phyloP scores from a whole-genome alignment of 352 stramenopile genomes.

The Poterioochromonas sp. region DNA sequence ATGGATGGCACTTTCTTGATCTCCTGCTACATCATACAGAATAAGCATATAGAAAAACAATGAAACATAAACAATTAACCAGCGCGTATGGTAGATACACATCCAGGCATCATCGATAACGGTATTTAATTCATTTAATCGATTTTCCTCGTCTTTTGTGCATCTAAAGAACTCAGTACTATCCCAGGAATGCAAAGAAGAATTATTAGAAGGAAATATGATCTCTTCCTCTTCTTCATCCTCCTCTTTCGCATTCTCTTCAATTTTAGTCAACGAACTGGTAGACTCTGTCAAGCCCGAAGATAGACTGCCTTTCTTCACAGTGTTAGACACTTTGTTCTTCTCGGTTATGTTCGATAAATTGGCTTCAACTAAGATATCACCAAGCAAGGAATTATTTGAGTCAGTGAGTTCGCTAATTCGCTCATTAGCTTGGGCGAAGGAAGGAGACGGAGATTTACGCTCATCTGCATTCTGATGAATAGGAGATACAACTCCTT shows the following conservation, averaged over 20 bases:
- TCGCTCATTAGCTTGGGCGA: no score
- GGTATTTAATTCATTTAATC: background rate
- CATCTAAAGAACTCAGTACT: background rate
- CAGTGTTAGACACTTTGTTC: background rate
- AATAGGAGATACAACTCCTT: no score
- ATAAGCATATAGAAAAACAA: background rate
- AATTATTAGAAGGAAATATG: no score
- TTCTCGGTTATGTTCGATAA: no score
- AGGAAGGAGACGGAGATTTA: no score
- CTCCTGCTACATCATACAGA: background rate
- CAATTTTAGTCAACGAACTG: no score
- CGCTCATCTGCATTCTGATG: no score
- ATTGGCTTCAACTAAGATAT: no score
- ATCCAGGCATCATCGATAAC: background rate
- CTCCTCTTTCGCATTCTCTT: background rate
- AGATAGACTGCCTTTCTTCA: background rate
- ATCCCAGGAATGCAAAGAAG: no score
- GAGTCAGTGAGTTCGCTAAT: no score
- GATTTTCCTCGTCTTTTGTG: background rate
- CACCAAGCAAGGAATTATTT: no score
- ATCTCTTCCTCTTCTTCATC: no score
- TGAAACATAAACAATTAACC: background rate
- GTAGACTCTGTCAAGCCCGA: background rate
- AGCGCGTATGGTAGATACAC: background rate
- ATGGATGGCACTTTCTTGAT: background rate